Evolutionary conservation across 345 rosid genomes (phyloP).

Genomic region (Corymbia maculata): DNA sequence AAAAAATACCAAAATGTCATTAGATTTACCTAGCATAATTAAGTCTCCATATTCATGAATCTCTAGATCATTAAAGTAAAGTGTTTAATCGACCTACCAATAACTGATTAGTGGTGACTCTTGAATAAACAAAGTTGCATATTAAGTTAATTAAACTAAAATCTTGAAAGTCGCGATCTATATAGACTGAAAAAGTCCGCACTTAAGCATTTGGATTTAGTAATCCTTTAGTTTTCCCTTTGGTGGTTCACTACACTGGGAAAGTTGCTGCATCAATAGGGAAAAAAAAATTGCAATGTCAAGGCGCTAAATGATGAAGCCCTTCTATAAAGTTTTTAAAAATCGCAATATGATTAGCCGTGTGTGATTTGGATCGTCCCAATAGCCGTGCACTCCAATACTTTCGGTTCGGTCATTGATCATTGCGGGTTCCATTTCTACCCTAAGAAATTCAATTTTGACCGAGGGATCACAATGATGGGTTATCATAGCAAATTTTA

Average conservation of each 20-base stretch:
- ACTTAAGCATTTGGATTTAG: too few relatives aligned
- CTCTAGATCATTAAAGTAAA: too few relatives aligned
- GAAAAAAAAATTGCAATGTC: not conserved
- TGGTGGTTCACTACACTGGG: too few relatives aligned
- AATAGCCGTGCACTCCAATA: not conserved
- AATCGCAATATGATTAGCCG: not conserved
- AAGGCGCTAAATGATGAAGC: not conserved
- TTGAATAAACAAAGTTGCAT: accelerated
- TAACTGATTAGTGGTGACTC: too few relatives aligned
- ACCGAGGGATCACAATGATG: not conserved
- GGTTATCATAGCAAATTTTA: not conserved
- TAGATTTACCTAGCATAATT: too few relatives aligned
- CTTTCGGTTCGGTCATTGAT: not conserved
- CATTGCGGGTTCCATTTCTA: not conserved
- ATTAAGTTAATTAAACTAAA: too few relatives aligned
- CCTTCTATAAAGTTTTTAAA: not conserved
- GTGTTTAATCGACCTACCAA: too few relatives aligned
- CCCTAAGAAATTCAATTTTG: not conserved
- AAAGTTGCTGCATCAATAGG: not conserved
- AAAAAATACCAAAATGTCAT: too few relatives aligned
- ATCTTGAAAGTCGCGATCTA: too few relatives aligned
- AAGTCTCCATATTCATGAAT: too few relatives aligned
- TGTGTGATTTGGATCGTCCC: not conserved
- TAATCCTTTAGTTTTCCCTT: too few relatives aligned
- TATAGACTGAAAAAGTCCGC: too few relatives aligned